phyloP scores from a whole-genome alignment of 345 rosid species.

The Hevea brasiliensis region DNA sequence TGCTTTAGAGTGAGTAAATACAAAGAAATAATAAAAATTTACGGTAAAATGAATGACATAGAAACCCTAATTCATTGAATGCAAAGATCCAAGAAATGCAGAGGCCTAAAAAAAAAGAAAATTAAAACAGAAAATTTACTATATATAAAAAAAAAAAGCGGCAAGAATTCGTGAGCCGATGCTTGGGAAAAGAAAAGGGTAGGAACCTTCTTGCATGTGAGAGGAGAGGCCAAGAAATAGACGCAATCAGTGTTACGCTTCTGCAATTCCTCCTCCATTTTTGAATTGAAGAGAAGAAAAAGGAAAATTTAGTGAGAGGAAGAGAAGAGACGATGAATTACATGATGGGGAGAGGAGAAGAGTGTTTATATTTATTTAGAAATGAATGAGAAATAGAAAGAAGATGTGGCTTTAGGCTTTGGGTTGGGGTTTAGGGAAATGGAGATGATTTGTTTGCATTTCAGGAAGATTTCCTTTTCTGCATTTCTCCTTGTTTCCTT shows the following conservation, averaged over 20 bases:
- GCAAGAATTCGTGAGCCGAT: no score
- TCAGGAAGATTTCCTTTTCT: no score
- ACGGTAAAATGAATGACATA: no score
- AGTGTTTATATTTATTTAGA: no score
- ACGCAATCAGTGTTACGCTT: constrained; percentile 26
- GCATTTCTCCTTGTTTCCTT: no score
- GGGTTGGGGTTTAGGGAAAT: no score
- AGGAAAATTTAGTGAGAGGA: neutral
- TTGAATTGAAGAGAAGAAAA: neutral
- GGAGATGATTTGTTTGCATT: no score
- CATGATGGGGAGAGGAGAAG: no score
- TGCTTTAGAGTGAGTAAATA: neutral
- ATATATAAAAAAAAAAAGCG: neutral
- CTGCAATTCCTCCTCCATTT: constrained; percentile 25
- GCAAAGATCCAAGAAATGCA: neutral
- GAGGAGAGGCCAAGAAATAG: constrained; percentile 24
- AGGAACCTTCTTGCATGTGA: constrained; percentile 33
- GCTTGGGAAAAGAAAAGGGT: no score
- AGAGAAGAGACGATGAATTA: no score
- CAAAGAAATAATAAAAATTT: neutral
- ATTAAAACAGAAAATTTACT: neutral
- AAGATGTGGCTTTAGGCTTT: no score
- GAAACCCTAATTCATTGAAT: neutral
- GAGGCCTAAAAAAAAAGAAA: neutral
- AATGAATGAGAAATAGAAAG: no score